Base-by-base conservation (phyloP, 129 eudicot species). In the Sambucus nigra region DNA sequence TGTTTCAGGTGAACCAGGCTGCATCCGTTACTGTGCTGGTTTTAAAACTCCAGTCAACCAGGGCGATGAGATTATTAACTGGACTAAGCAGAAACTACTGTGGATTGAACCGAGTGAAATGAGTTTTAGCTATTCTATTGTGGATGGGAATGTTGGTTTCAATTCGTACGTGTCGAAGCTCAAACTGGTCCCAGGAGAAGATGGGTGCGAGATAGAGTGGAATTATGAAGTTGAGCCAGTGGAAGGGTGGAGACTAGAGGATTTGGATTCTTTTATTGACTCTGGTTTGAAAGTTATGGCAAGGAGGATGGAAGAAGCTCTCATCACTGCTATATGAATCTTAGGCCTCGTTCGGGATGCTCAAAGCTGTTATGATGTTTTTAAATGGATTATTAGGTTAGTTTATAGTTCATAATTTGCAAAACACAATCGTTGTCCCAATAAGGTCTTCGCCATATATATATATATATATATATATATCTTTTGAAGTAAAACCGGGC, bases 81-180 rank as follows among this genome's bases (percentile, higher is more conserved):
- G 67, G 67, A 62, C 67, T 16, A 62, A 62, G 67, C 67, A 62
- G 33, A 62, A 62, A 16, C 31, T 62, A 25, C 14, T 62, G 24
- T 50, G 58, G 8, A 62, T 62, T 35, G 48, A 51, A 10, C 50
- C 23, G 7, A 53, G 24, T 5, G 51, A 48, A 0, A 32, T 62
- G 67, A 49, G 26, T 4, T 49, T 62, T 38, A 62, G 49, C 25
- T 62, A 62, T 25, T 49, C 67, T 4, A 49, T 62, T 17, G 39
- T 62, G 18, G 67, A 62, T 51, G 67, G 67, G 23, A 62, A 62
- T 49, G 58, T 62, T 18, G 67, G 67, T 33, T 62, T 62, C 23
- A 33, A 62, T 39, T 62, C 67, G 5, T 62, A 62, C 16, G 67
- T 62, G 35, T 49, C 67, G 32, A 49, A 15, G 8, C 38, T 62